Conservation (phyloP, 768 basidiomycete species). For the Lactarius deliciosus region DNA sequence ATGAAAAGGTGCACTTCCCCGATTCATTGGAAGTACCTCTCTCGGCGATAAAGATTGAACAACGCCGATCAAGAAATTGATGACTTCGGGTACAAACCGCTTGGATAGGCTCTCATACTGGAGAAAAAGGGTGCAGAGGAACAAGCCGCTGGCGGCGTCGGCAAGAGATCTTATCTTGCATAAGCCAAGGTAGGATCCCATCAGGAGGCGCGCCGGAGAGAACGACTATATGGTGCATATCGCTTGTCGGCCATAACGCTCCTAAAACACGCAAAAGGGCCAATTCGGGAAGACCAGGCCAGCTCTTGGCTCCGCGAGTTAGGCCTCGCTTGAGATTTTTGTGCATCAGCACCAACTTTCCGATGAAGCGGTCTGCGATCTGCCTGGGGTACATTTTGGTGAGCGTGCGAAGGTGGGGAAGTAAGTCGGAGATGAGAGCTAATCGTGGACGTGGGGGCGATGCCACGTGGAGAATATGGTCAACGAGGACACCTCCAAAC, state of each 20-base stretch:
- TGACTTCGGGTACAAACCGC: conserved; percentile 83
- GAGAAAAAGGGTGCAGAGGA: conserved; percentile 80
- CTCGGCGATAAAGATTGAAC: conserved; percentile 75
- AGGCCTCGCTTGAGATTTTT: conserved; percentile 89
- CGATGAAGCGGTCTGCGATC: conserved; percentile 73
- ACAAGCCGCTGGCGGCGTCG: conserved; percentile 84
- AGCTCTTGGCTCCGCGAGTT: conserved; percentile 77
- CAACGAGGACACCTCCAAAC: conserved; percentile 76
- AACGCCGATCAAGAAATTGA: conserved; percentile 76
- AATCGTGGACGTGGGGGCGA: conserved; percentile 62
- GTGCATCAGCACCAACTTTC: conserved; percentile 87
- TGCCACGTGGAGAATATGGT: conserved; percentile 80
- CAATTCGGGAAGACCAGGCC: conserved; percentile 85
- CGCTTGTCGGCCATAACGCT: conserved; percentile 88
- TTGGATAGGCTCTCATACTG: conserved; percentile 87
- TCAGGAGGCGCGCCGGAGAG: conserved; percentile 81
- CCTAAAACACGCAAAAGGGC: conserved; percentile 78
- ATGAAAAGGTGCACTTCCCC: conserved; percentile 69
- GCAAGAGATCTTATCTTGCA: conserved; percentile 69
- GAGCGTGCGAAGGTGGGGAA: conserved; percentile 78
- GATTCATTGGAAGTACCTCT: conserved; percentile 44
- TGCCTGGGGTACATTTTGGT: conserved; percentile 79
- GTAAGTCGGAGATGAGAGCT: conserved; percentile 57
- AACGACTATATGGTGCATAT: conserved; percentile 90
- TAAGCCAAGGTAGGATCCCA: conserved; percentile 89